Evolutionary conservation across 257 asterid species (phyloP).

Genomic region (Eustoma russellianum): DNA sequence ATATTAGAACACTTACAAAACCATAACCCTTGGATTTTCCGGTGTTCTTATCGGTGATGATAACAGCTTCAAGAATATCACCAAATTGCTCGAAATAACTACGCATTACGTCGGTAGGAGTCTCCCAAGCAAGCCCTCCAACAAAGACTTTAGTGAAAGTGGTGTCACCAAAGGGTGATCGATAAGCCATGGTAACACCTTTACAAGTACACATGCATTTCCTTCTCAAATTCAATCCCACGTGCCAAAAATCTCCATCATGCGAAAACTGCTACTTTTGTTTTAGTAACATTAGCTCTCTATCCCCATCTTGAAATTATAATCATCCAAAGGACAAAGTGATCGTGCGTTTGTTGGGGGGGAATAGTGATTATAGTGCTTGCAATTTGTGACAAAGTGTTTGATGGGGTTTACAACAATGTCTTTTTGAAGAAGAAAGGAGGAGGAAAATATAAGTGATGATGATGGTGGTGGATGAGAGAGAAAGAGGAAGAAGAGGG

Average conservation of each 20-base stretch:
- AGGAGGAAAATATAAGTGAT: not conserved
- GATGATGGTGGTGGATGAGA: slow-evolving; percentile 16
- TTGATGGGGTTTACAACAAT: slow-evolving; percentile 3
- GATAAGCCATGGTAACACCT: slow-evolving; percentile 52
- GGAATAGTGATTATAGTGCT: not conserved
- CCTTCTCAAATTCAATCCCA: not conserved
- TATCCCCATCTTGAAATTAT: not conserved
- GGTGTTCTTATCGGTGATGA: slow-evolving; percentile 86
- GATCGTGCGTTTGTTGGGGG: too few species aligned
- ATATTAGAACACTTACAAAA: slow-evolving; percentile 44
- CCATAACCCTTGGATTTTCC: slow-evolving; percentile 97
- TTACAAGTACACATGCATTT: not conserved
- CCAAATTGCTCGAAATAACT: slow-evolving; percentile 78
- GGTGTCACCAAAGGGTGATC: slow-evolving; percentile 97
- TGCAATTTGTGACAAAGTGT: not conserved
- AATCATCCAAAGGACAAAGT: not conserved
- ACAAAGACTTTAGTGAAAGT: slow-evolving; percentile 87
- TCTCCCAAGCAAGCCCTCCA: slow-evolving; percentile 99
- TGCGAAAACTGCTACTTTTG: not conserved
- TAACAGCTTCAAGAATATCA: slow-evolving; percentile 90
- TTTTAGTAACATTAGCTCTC: not conserved
- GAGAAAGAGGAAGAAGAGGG: slow-evolving; percentile 8
- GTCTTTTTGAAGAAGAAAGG: slow-evolving; percentile 1
- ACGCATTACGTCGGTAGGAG: slow-evolving; percentile 83
- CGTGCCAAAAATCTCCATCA: not conserved